Evolutionary conservation across 2,329 filamentous ascomycete species (phyloP), one percentile per base, ranked within the genome.

Genomic region (Stachybotrys echinatus): DNA sequence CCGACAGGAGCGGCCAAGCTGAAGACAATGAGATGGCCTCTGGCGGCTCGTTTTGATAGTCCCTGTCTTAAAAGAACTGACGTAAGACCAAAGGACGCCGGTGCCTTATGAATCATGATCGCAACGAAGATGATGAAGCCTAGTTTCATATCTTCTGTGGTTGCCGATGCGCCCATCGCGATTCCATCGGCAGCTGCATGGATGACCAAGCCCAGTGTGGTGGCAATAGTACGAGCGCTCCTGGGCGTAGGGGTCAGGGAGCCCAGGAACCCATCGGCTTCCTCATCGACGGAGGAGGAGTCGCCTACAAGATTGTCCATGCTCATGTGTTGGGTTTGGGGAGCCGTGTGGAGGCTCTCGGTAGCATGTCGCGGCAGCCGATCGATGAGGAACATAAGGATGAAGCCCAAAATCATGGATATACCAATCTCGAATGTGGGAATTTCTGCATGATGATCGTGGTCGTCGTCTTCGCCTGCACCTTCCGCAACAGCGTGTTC

Each of bases 21-120:
- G 68, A 99, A 99, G 19, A 96, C 80, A 48, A 95, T 80, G 23
- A 99, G 74, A 68, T 97, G 94, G 0, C 85, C 86, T 50, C 92
- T 78, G 1, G 91, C 89, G 10, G 85, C 85, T 42, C 92, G 84
- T 67, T 95, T 97, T 12, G 88, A 90, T 1, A 97, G 74, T 0
- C 94, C 94, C 64, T 96, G 91, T 66, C 92, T 95, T 44, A 99
- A 75, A 44, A 99, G 72, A 2, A 96, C 83, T 1, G 91, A 92
- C 0, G 92, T 97, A 45, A 99, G 73, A 0, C 94, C 94, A 71
- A 99, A 99, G 0, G 94, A 92, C 2, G 94, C 94, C 0, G 92
- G 92, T 1, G 91, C 92, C 72, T 97, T 99, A 70, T 99, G 94
- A 6, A 97, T 83, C 88, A 99, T 95, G 58, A 99, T 94, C 12